Percentiles rank a stretch among this genome's conserved stretches.
Conservation (phyloP, 73 alveolate species). For the Tetrahymena elliotti region DNA sequence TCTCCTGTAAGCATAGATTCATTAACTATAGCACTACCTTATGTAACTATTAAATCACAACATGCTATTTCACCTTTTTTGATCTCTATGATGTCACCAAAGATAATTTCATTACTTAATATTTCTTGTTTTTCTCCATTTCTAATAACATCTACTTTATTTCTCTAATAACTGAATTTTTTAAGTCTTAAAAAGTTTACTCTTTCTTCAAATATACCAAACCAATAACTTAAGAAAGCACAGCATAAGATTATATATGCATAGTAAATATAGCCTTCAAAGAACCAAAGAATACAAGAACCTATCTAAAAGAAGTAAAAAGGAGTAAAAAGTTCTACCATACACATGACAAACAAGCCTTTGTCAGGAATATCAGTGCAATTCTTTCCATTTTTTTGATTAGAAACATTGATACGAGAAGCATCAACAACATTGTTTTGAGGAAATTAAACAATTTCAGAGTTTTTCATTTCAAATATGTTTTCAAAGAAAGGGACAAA, state of each 20-base stretch:
- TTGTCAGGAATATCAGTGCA: slow-evolving; percentile 39
- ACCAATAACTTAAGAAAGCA: slow-evolving; percentile 7
- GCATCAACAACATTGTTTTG: neutral
- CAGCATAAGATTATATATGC: slow-evolving; percentile 24
- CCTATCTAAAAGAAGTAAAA: slow-evolving; percentile 13
- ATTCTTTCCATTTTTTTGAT: slow-evolving; percentile 8
- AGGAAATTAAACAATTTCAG: neutral
- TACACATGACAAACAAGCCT: slow-evolving; percentile 7
- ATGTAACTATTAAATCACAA: slow-evolving; percentile 74
- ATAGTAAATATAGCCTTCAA: slow-evolving; percentile 17
- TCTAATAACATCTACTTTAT: neutral
- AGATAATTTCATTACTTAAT: slow-evolving; percentile 57
- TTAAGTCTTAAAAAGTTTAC: slow-evolving; percentile 11
- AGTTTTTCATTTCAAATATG: neutral
- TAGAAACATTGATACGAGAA: neutral
- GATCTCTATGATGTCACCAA: slow-evolving; percentile 83
- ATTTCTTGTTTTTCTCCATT: neutral
- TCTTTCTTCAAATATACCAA: slow-evolving; percentile 27
- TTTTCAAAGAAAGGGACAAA: neutral
- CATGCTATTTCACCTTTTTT: slow-evolving; percentile 69
- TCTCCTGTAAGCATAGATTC: slow-evolving; percentile 97
- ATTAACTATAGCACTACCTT: slow-evolving; percentile 77
- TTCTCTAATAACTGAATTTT: neutral
- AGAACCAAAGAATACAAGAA: slow-evolving; percentile 18
- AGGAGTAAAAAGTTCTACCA: slow-evolving; percentile 29